Conservation (phyloP, 2,329 filamentous ascomycete genomes). For the Pseudocercospora musae region DNA sequence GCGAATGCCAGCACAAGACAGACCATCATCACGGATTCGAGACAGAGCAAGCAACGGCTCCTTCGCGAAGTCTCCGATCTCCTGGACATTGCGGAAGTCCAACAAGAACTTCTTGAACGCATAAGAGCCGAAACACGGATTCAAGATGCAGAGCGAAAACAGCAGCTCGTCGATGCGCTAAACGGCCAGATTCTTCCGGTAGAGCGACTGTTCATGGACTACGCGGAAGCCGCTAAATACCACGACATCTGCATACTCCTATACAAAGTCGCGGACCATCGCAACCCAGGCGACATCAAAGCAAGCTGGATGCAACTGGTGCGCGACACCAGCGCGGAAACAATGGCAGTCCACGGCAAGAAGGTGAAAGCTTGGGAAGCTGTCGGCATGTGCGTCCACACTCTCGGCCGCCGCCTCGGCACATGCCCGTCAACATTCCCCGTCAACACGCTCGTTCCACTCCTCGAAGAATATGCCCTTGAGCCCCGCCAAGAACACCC, state of each 20-base stretch:
- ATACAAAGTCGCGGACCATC: slow-evolving; percentile 86
- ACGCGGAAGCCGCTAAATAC: slow-evolving; percentile 86
- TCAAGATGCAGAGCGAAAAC: slow-evolving; percentile 57
- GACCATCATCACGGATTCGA: slow-evolving; percentile 60
- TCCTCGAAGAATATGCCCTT: slow-evolving; percentile 54
- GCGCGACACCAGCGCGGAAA: slow-evolving; percentile 57
- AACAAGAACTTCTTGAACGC: slow-evolving; percentile 82
- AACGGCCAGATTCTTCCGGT: slow-evolving; percentile 76
- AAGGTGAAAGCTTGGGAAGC: slow-evolving; percentile 64
- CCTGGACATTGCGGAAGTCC: slow-evolving; percentile 89
- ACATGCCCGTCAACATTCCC: slow-evolving; percentile 34
- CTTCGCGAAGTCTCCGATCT: slow-evolving; percentile 81
- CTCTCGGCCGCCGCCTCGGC: slow-evolving; percentile 53
- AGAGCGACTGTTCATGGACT: slow-evolving; percentile 88
- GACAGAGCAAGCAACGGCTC: slow-evolving; percentile 70
- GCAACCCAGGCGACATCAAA: slow-evolving; percentile 78
- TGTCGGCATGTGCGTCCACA: slow-evolving; percentile 59
- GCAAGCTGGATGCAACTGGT: slow-evolving; percentile 83
- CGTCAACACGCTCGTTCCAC: slow-evolving; percentile 48
- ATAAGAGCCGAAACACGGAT: slow-evolving; percentile 72
- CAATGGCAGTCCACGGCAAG: slow-evolving; percentile 41
- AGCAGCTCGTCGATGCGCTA: slow-evolving; percentile 56
- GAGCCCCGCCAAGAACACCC: slow-evolving; percentile 51
- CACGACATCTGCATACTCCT: slow-evolving; percentile 91
- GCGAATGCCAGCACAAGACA: slow-evolving; percentile 86